Evolutionary conservation across 1,139 yeast genomes (phyloP).

Genomic region (Hyphopichia khmerensis): DNA sequence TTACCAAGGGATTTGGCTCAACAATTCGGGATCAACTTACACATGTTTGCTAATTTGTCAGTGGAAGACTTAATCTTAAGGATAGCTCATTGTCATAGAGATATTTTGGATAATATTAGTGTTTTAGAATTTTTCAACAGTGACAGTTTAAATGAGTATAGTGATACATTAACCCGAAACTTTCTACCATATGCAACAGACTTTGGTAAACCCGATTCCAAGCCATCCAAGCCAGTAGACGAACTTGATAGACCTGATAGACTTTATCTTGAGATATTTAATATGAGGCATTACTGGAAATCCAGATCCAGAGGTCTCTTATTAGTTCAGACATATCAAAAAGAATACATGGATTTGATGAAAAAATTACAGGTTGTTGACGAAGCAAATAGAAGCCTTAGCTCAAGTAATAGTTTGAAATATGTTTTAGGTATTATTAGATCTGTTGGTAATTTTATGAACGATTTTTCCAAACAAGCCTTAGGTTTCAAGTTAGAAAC

Average conservation of each 20-base stretch:
- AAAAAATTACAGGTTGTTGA: conserved; percentile 65
- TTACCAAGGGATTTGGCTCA: conserved; percentile 77
- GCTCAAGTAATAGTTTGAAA: conserved; percentile 61
- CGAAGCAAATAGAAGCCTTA: conserved; percentile 61
- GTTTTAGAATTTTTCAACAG: conserved; percentile 80
- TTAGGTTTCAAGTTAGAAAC: conserved; percentile 83
- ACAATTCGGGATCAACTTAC: conserved; percentile 90
- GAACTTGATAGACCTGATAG: conserved; percentile 81
- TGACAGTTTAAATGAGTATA: conserved; percentile 70
- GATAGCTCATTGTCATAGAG: conserved; percentile 70
- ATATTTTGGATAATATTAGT: conserved; percentile 63
- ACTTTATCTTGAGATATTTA: conserved; percentile 72
- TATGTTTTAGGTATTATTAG: conserved; percentile 73
- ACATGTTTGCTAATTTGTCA: conserved; percentile 63
- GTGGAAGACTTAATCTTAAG: conserved; percentile 65
- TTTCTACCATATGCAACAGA: conserved; percentile 72
- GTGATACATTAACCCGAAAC: conserved; percentile 62
- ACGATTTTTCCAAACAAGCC: conserved; percentile 77
- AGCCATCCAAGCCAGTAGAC: conserved; percentile 57
- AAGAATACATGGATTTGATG: conserved; percentile 70
- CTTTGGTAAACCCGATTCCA: conserved; percentile 32
- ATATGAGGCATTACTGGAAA: conserved; percentile 81
- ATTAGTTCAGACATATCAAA: conserved; percentile 64
- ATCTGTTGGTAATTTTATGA: conserved; percentile 92
- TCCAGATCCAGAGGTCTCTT: conserved; percentile 79